Conservation (phyloP, 1,284 basidiomycete species). For the Mycosarcoma mackinlayi region DNA sequence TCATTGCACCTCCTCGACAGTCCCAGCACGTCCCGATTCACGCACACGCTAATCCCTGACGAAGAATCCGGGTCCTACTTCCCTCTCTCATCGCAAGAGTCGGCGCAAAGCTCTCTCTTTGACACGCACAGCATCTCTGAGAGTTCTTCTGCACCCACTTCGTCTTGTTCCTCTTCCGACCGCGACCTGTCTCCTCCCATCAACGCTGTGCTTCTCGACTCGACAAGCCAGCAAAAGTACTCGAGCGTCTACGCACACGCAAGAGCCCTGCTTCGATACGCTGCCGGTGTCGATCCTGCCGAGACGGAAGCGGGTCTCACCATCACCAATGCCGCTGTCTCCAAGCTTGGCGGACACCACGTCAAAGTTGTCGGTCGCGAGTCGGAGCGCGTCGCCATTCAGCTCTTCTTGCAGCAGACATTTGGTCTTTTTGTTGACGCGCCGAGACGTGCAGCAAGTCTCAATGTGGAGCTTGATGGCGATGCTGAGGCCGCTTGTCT, state of each 20-base stretch:
- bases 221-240: conserved; percentile 25
- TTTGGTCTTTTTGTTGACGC: conserved; percentile 52
- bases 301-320: conserved; percentile 45
- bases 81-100: conserved; percentile 47
- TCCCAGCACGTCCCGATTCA: conserved; percentile 27
- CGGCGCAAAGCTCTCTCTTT: conserved; percentile 45
- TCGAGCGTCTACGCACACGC: conserved; percentile 68
- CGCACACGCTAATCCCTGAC: conserved; percentile 19
- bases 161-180: conserved; percentile 36
- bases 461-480: conserved; percentile 52
- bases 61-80: conserved; percentile 48
- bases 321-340: conserved; percentile 27
- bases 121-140: conserved; percentile 42
- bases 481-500: conserved; percentile 57
- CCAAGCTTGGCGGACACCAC: conserved; percentile 35
- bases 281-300: conserved; percentile 42
- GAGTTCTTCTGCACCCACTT: conserved; percentile 26
- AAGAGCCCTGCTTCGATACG: conserved; percentile 65
- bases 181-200: conserved; percentile 36
- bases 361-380: conserved; percentile 66
- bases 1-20: conserved; percentile 21
- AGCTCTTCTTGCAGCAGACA: conserved; percentile 60
- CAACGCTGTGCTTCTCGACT: conserved; percentile 14
- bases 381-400: conserved; percentile 59
- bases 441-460: conserved; percentile 12